phyloP scores from a whole-genome alignment of 2,329 filamentous ascomycete genomes.

The Stemphylium lycopersici region DNA sequence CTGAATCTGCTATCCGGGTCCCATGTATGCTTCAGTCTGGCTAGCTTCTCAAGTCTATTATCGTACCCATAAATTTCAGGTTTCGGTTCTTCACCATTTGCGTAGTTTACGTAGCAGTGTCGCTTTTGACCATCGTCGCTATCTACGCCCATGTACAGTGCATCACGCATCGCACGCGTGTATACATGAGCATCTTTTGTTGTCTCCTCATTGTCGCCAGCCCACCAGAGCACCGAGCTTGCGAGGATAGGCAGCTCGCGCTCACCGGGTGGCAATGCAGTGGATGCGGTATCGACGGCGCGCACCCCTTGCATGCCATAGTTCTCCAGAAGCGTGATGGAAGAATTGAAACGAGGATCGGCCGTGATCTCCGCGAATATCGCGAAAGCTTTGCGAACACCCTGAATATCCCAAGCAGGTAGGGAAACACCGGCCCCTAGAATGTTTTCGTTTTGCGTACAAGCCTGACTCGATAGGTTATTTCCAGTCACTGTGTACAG shows the following conservation, averaged over 20 bases:
- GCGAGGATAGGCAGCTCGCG: constrained; percentile 44
- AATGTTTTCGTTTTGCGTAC: constrained; percentile 17
- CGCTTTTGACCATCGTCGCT: constrained; percentile 11
- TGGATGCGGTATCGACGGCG: constrained; percentile 11
- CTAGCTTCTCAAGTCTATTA: constrained; percentile 31
- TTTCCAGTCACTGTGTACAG: constrained; percentile 26
- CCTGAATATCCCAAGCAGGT: constrained; percentile 21
- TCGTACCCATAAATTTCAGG: constrained; percentile 42
- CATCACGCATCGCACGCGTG: constrained; percentile 15
- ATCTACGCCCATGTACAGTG: constrained; percentile 17
- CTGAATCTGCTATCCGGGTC: constrained; percentile 38
- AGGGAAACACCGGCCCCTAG: constrained; percentile 23
- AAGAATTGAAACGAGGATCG: constrained; percentile 25
- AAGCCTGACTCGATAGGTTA: constrained; percentile 17
- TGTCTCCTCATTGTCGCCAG: constrained; percentile 13
- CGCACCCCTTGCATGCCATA: constrained; percentile 29
- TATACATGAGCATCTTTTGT: constrained; percentile 18
- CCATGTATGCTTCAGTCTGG: constrained; percentile 35
- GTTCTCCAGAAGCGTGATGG: constrained; percentile 27
- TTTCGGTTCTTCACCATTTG: constrained; percentile 35
- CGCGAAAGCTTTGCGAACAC: constrained; percentile 22
- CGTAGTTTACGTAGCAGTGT: constrained; percentile 45
- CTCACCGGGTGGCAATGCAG: constrained; percentile 23
- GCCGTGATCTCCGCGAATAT: constrained; percentile 26
- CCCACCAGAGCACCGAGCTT: constrained; percentile 23